Percentiles rank a stretch among this genome's conserved stretches.
Conservation (phyloP, 495 filamentous ascomycete genomes). For the Aspergillus asperescens region DNA sequence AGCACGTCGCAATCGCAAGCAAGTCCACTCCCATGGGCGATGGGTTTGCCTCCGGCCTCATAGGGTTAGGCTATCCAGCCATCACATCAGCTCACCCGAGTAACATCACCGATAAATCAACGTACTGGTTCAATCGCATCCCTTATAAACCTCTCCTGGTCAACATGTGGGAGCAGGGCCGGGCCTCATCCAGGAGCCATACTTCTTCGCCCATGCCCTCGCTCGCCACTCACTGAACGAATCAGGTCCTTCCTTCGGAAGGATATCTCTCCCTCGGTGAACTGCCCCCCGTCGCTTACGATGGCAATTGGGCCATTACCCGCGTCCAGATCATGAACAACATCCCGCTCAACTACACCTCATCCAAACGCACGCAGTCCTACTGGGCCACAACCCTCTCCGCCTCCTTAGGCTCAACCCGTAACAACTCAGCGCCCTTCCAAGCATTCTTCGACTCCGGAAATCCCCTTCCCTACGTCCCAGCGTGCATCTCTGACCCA, state of each 20-base stretch:
- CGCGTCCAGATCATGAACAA: slow-evolving; percentile 22
- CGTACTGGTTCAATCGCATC: slow-evolving; percentile 26
- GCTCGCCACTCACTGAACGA: slow-evolving; percentile 14
- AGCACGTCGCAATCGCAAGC: slow-evolving; percentile 50
- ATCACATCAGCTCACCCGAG: slow-evolving; percentile 32
- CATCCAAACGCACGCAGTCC: slow-evolving; percentile 3
- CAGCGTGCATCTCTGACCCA: slow-evolving; percentile 48
- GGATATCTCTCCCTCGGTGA: slow-evolving; percentile 27
- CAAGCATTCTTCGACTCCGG: slow-evolving; percentile 64
- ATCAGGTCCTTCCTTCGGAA: slow-evolving; percentile 13
- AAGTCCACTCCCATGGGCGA: slow-evolving; percentile 46
- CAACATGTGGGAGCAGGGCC: slow-evolving; percentile 51
- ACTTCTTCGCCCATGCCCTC: slow-evolving; percentile 49
- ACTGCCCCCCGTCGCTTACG: slow-evolving; percentile 21
- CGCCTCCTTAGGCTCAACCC: slow-evolving; percentile 16
- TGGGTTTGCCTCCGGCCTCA: slow-evolving; percentile 41
- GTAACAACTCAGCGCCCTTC: slow-evolving; percentile 1
- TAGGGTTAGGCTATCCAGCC: slow-evolving; percentile 57
- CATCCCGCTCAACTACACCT: slow-evolving; percentile 12
- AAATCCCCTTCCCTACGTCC: slow-evolving; percentile 58
- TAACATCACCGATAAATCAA: slow-evolving; percentile 26
- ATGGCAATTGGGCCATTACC: slow-evolving; percentile 13
- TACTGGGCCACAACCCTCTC: slow-evolving; percentile 23
- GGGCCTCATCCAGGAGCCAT: slow-evolving; percentile 39
- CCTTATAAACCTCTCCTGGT: slow-evolving; percentile 54